These are phyloP conservation scores for Candida alai DNA, from an alignment of 805 yeast species.

Conservation along the genomic window DNA sequence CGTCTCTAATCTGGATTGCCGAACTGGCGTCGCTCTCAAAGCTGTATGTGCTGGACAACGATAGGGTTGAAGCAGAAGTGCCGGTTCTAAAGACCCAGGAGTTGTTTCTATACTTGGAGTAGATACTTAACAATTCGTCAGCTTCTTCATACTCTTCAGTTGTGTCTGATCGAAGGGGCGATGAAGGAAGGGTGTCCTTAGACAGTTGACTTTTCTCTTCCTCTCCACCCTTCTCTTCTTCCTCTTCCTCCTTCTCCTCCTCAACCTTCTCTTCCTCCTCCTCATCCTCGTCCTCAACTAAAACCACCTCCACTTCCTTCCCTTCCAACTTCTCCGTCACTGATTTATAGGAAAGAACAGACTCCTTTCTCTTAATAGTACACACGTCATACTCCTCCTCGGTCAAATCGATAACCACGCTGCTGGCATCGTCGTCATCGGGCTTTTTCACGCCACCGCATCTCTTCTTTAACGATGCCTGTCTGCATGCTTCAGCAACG, in stretches of 20 bases:
- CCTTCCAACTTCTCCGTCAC: constrained; percentile 38
- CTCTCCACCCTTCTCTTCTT: constrained; percentile 37
- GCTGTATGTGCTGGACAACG: constrained; percentile 11
- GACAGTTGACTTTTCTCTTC: constrained; percentile 39
- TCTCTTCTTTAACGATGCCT: not conserved
- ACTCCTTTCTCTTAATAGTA: constrained; percentile 31
- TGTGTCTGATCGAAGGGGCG: no score
- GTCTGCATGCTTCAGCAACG: not conserved
- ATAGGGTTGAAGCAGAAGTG: constrained; percentile 17
- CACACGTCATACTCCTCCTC: constrained; percentile 37
- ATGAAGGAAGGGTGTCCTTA: no score
- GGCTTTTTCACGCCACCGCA: not conserved
- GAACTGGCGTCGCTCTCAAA: not conserved
- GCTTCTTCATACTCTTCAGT: constrained; percentile 38
- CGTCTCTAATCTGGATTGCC: not conserved
- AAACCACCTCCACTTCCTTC: constrained; percentile 38
- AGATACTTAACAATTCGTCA: constrained; percentile 35
- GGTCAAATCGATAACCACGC: constrained; percentile 41
- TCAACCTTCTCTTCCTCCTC: not conserved
- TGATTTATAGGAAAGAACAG: constrained; percentile 35
- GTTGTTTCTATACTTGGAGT: constrained; percentile 34
- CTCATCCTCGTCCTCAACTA: constrained; percentile 36
- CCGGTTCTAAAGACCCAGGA: constrained; percentile 26
- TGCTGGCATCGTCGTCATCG: constrained; percentile 30
- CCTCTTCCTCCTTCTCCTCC: constrained; percentile 26